phyloP scores from a whole-genome alignment of 306 rosid genomes.

The Vigna reflexopilosa region DNA sequence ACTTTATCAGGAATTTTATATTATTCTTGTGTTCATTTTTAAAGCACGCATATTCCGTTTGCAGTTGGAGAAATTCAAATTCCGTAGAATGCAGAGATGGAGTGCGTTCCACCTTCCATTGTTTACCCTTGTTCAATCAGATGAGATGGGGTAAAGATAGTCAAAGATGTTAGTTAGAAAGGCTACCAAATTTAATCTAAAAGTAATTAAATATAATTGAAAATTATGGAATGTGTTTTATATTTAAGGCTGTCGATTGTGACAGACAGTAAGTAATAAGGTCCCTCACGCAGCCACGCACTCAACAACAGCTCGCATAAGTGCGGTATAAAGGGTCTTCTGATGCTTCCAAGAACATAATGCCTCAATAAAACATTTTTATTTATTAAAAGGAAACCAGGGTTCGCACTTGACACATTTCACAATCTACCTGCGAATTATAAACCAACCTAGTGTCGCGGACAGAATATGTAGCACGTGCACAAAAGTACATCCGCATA shows the following conservation, averaged over 20 bases:
- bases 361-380: constrained; percentile 8
- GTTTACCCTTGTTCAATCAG: background rate
- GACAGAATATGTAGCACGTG: constrained; percentile 72
- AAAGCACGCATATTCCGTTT: background rate
- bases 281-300: constrained; percentile 48
- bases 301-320: constrained; percentile 39
- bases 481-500: constrained; percentile 64
- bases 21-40: background rate
- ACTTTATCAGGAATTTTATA: background rate
- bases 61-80: background rate
- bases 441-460: constrained; percentile 45
- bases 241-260: constrained; percentile 44
- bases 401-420: background rate
- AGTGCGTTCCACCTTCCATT: background rate
- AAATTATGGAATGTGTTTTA: background rate
- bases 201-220: constrained; percentile 31
- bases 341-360: constrained; percentile 60
- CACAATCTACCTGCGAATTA: constrained; percentile 34
- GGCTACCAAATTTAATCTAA: constrained; percentile 20
- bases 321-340: constrained; percentile 38
- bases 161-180: constrained; percentile 52
- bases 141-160: constrained; percentile 15
- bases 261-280: constrained; percentile 52
- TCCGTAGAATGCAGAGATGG: background rate
- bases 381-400: constrained; percentile 18